Base-by-base conservation (phyloP, 2,329 filamentous ascomycete species). In the Penicillium sp. region DNA sequence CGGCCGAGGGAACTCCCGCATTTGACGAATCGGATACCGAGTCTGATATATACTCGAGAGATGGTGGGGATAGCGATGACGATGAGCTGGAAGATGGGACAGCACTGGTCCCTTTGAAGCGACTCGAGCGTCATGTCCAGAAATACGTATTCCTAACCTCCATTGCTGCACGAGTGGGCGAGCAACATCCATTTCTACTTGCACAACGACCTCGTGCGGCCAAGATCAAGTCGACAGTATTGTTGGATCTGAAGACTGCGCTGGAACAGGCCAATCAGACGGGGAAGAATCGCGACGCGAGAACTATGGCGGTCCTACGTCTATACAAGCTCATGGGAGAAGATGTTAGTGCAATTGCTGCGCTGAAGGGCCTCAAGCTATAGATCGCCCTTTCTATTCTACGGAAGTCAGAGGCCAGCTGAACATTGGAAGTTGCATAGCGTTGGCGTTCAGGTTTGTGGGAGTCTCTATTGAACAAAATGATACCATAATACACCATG, bases 211-310 rank as follows among this genome's bases (percentile, higher is more conserved):
- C 72, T 4, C 71, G 84, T 40, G 65, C 86, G 44, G 63, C 72
- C 29, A 78, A 77, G 56, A 72, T 86, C 20, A 75, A 77, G 49
- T 80, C 80, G 46, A 84, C 81, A 0, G 64, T 87, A 46, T 64
- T 86, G 26, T 69, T 86, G 37, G 84, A 87, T 68, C 66, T 88
- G 26, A 80, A 77, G 46, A 77, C 77, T 32, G 80, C 80, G 4
- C 64, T 86, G 44, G 79, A 81, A 59, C 78, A 83, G 56, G 74
- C 77, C 6, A 76, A 72, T 40, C 58, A 63, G 27, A 60, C 60
- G 6, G 62, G 61, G 18, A 55, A 62, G 11, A 67, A 62, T 40
- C 60, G 60, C 10, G 66, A 70, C 46, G 65, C 49, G 60, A 72
- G 56, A 42, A 65, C 79, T 20, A 66, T 85, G 60, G 76, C 74